Base-by-base conservation (phyloP, 768 basidiomycete genomes). In the Mycena metata region DNA sequence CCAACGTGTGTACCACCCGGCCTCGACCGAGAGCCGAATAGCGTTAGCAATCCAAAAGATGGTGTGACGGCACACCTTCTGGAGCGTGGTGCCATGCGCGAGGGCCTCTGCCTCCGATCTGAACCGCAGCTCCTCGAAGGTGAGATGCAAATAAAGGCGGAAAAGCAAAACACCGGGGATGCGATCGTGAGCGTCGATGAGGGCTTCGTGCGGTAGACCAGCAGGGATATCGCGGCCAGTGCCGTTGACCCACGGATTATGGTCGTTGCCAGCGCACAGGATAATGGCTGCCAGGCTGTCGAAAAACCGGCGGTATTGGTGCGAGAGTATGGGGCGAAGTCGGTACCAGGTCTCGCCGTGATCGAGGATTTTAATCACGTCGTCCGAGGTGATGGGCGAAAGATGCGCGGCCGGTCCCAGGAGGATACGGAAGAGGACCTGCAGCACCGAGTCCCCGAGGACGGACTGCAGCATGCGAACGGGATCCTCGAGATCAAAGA, bases 211-310 rank as follows among this genome's bases (percentile, higher is more conserved):
- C n/a, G 24, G 35, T 24, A 41, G 10, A 7, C 7, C 6, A 7
- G 33, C 46, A 9, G 36, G 59, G 19, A 43, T 33, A 17, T 19
- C 41, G 42, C 2, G 23, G 15, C 21, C 49, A 10, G 12, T 4
- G 12, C 60, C 60, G 5, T 12, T 1, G 1, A 43, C 3, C 50
- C 35, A 51, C 0, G 60, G 60, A 21, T 62, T 62, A 39, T 42
- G 21, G 17, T 52, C 19, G 33, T 51, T 51, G 7, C 9, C 36
- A 8, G 60, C 60, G n/a, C 60, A 62, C 17, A 16, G 49, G 35
- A 52, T 15, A 9, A 62, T 7, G 23, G 12, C 60, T 13, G 49
- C n/a, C 23, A 52, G 13, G 8, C 3, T 49, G 36, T 50, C 35
- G 7, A 59, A 9, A 16, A 3, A 2, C 19, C 30, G 33, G n/a